Percentiles rank a stretch among this genome's conserved stretches.
Evolutionary conservation across 164 flowering plant species (phyloP).

Genomic region (Magnolia kwangsiensis): DNA sequence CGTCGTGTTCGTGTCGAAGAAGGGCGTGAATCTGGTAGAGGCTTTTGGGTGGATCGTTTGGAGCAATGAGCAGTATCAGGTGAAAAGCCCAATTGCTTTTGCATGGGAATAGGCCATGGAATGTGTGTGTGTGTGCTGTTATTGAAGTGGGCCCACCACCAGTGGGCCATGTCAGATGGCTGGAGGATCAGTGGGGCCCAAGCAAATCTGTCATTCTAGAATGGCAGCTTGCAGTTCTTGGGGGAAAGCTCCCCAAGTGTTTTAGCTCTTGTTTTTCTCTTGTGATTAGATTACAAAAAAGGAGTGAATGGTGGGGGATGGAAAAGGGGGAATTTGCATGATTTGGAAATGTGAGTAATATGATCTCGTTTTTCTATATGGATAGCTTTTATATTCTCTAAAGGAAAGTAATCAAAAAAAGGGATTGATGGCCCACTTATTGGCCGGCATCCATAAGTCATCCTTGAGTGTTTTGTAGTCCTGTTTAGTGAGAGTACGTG

Average conservation of each 20-base stretch:
- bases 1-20: conserved; percentile 53
- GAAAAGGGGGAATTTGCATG: too few species aligned
- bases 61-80: conserved; percentile 51
- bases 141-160: not conserved
- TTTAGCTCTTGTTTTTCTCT: too few species aligned
- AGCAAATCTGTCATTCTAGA: not conserved
- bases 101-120: conserved; percentile 35
- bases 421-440: too few species aligned
- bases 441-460: too few species aligned
- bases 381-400: too few species aligned
- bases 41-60: conserved; percentile 61
- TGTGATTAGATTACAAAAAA: too few species aligned
- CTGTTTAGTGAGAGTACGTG: too few species aligned
- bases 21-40: conserved; percentile 8
- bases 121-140: not conserved
- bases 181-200: not conserved
- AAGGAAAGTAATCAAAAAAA: too few species aligned
- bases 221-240: not conserved
- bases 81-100: conserved; percentile 67
- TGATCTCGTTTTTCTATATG: too few species aligned
- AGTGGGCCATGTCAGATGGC: not conserved
- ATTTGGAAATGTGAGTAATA: too few species aligned
- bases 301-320: too few species aligned
- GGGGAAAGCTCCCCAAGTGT: not conserved
- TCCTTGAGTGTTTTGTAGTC: too few species aligned